Evolutionary conservation across 2,329 filamentous ascomycete species (phyloP), one percentile per base, ranked within the genome.

Genomic region (Cordyceps militaris): DNA sequence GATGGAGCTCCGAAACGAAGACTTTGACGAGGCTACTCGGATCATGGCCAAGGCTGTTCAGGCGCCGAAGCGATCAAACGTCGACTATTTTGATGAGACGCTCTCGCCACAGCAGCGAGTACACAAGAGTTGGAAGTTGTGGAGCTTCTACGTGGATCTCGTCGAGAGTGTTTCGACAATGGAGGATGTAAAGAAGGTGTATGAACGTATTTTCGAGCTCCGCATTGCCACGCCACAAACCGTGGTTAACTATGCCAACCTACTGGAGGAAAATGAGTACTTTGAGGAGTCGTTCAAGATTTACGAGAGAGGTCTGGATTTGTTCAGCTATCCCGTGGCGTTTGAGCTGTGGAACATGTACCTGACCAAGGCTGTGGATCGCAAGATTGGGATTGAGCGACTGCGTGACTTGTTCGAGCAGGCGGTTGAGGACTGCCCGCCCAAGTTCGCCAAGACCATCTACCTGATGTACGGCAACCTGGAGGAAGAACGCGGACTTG

Each of bases 341-440:
- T 99, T 99, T 71, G 94, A 99, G 76, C 80, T 99, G 23, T 99
- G 94, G 95, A 99, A 99, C 65, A 75, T 99, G 9, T 99, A 99
- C 71, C 83, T 99, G 57, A 97, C 91, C 56, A 99, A 99, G 74
- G 94, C 94, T 0, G 92, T 97, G 23, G 91, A 97, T 70, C 89
- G 94, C 58, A 94, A 96, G 72, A 96, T 97, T 68, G 87, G 90
- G 58, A 97, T 99, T 65, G 94, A 99, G 71, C 83, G 94, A 52
- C 78, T 99, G 24, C 86, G 94, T 59, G 95, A 99, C 71, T 81
- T 99, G 7, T 99, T 99, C 67, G 94, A 99, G 71, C 94, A 99
- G 77, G 91, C 95, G 2, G 85, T 97, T 16, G 93, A 97, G 72
- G 91, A 89, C 63, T 96, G 91, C 63, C 94, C 94, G 4, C 89